A percentile compares a stretch with the other conserved stretches of the same genome.
Evolutionary conservation across 1,284 basidiomycete species (phyloP).

Genomic region (Earliella scabrosa): DNA sequence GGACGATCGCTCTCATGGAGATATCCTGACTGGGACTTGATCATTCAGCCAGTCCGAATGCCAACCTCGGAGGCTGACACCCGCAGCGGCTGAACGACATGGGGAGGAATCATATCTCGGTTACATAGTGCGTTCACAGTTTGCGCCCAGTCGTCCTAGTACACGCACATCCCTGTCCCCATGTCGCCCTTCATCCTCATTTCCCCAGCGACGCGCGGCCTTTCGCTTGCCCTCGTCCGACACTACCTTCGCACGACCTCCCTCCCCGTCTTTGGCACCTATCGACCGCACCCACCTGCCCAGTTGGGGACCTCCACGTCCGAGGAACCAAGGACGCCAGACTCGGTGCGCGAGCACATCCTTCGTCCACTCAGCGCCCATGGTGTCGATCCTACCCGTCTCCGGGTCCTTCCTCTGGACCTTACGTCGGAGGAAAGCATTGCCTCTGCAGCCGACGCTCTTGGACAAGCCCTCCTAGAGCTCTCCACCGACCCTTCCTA

Average conservation of each 20-base stretch:
- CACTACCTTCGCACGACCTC: slow-evolving; percentile 54
- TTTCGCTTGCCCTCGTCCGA: slow-evolving; percentile 60
- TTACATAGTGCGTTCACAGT: no score
- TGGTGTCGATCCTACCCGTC: slow-evolving; percentile 48
- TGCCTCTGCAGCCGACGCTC: slow-evolving; percentile 46
- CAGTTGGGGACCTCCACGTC: not conserved
- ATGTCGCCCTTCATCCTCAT: slow-evolving; percentile 49
- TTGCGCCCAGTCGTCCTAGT: no score
- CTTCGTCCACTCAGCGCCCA: slow-evolving; percentile 40
- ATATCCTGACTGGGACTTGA: no score
- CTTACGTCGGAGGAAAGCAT: slow-evolving; percentile 57
- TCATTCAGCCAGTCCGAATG: no score
- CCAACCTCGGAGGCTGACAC: no score
- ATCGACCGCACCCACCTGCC: slow-evolving; percentile 41
- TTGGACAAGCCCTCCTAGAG: slow-evolving; percentile 41
- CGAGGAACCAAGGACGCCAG: slow-evolving; percentile 25
- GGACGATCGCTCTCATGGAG: no score
- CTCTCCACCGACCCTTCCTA: slow-evolving; percentile 37
- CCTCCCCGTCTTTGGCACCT: slow-evolving; percentile 58
- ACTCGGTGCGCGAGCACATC: slow-evolving; percentile 45
- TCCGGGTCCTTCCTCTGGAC: slow-evolving; percentile 53
- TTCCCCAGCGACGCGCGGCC: slow-evolving; percentile 51
- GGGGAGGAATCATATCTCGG: no score
- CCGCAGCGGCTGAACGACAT: no score
- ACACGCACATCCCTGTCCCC: no score